These are phyloP conservation scores for Penicillium steckii DNA, from an alignment of 495 filamentous ascomycete species.

Conservation along the genomic window DNA sequence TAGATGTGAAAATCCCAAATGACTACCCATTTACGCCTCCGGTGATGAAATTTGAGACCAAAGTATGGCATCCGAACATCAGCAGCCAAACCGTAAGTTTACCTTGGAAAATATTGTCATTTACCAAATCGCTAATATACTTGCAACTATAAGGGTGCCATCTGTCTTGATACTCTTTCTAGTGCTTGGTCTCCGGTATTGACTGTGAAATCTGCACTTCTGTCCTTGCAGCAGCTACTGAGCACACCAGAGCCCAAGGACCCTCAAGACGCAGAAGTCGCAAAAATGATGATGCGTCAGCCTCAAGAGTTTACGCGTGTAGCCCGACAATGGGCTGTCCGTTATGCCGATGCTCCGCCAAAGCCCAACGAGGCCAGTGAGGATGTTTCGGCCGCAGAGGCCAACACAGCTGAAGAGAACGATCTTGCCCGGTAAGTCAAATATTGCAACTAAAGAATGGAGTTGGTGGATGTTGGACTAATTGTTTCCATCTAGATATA, in stretches of 20 bases:
- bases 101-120: neutral
- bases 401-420: conserved; percentile 40
- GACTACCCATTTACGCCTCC: conserved; percentile 96
- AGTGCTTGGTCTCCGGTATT: conserved; percentile 91
- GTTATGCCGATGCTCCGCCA: conserved; percentile 76
- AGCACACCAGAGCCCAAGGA: conserved; percentile 94
- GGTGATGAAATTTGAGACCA: conserved; percentile 89
- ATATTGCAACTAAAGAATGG: neutral
- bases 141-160: conserved; percentile 68
- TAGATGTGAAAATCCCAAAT: conserved; percentile 83
- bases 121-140: neutral
- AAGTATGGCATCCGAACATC: conserved; percentile 97
- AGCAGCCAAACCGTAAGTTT: conserved; percentile 84
- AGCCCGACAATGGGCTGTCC: conserved; percentile 86
- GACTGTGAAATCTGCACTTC: conserved; percentile 91
- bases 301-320: conserved; percentile 77
- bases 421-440: conserved; percentile 43
- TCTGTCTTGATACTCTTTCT: conserved; percentile 92
- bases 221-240: conserved; percentile 90
- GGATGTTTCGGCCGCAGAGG: conserved; percentile 45
- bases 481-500: conserved; percentile 56
- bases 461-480: conserved; percentile 13
- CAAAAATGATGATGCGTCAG: conserved; percentile 79
- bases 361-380: conserved; percentile 47
- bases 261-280: conserved; percentile 95